Evolutionary conservation across 2,329 filamentous ascomycete genomes (phyloP).

Genomic region (Paradendryphiella salina): DNA sequence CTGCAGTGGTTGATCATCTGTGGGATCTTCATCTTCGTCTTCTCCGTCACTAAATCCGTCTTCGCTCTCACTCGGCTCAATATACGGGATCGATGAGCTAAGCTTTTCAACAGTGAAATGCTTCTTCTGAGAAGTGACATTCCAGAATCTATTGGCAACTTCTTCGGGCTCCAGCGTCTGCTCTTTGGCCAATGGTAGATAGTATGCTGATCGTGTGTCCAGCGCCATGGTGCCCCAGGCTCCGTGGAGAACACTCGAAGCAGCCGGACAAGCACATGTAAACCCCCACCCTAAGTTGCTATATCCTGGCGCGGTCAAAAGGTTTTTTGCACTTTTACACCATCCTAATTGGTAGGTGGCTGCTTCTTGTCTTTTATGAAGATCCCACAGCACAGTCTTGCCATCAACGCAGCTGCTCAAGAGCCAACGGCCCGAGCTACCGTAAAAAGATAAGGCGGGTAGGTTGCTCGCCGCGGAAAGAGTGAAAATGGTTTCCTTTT

Average conservation of each 20-base stretch:
- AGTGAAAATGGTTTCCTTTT: slow-evolving; percentile 29
- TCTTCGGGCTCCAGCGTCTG: neutral
- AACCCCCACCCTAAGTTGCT: neutral
- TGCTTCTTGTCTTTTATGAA: slow-evolving; percentile 27
- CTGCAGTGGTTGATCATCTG: neutral
- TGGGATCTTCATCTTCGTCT: neutral
- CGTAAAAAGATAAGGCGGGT: slow-evolving; percentile 62
- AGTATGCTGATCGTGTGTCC: slow-evolving; percentile 32
- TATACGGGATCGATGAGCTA: neutral
- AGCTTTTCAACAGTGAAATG: slow-evolving; percentile 9
- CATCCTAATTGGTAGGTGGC: slow-evolving; percentile 31
- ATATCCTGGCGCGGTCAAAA: slow-evolving; percentile 11
- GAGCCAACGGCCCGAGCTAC: slow-evolving; percentile 61
- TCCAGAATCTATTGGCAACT: slow-evolving; percentile 13
- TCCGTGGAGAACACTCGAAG: slow-evolving; percentile 20
- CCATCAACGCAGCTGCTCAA: slow-evolving; percentile 61
- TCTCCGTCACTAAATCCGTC: neutral
- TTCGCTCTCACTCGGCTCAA: neutral
- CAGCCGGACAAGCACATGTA: slow-evolving; percentile 17
- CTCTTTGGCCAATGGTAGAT: slow-evolving; percentile 10
- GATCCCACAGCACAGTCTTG: slow-evolving; percentile 54
- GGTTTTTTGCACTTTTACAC: slow-evolving; percentile 23
- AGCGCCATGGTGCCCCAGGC: slow-evolving; percentile 38
- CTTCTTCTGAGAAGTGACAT: slow-evolving; percentile 12
- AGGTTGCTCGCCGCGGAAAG: slow-evolving; percentile 52